These are phyloP conservation scores for Endocalyx cinctus DNA, from an alignment of 2,329 filamentous ascomycete species.

Conservation along the genomic window DNA sequence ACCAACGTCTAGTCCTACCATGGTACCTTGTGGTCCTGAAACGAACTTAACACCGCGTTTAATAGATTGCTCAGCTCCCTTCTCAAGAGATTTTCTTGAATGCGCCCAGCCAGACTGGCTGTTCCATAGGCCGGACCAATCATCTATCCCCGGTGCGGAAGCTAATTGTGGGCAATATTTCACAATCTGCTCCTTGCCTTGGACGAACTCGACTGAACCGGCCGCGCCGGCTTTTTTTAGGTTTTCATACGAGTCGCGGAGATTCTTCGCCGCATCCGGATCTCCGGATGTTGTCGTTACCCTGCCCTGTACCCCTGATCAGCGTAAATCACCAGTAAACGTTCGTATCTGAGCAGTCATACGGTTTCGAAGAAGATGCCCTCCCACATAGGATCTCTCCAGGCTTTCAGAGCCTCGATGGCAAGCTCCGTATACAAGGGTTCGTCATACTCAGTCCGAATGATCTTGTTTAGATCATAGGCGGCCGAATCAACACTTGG, in stretches of 20 bases:
- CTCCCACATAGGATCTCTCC: slow-evolving; percentile 11
- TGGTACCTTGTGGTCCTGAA: background rate
- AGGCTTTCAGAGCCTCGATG: slow-evolving; percentile 24
- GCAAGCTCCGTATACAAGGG: slow-evolving; percentile 25
- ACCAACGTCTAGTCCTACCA: background rate
- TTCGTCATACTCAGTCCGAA: slow-evolving; percentile 6
- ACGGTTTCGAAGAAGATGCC: background rate
- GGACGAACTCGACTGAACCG: background rate
- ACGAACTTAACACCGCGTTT: background rate
- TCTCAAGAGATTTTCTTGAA: background rate
- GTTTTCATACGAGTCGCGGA: too few species aligned
- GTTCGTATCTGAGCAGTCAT: background rate
- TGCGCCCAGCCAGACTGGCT: background rate
- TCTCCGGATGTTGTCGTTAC: too few species aligned
- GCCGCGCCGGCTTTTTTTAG: background rate
- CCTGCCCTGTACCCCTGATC: too few species aligned
- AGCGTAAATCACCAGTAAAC: too few species aligned
- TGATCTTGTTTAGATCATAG: slow-evolving; percentile 20
- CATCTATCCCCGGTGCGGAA: background rate
- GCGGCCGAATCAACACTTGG: slow-evolving; percentile 20
- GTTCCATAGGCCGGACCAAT: background rate
- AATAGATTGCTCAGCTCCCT: background rate
- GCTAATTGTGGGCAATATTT: background rate
- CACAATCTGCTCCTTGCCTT: background rate
- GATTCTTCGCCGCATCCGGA: too few species aligned